Base-by-base conservation (phyloP, 306 rosid species). In the Carpinus viminea region DNA sequence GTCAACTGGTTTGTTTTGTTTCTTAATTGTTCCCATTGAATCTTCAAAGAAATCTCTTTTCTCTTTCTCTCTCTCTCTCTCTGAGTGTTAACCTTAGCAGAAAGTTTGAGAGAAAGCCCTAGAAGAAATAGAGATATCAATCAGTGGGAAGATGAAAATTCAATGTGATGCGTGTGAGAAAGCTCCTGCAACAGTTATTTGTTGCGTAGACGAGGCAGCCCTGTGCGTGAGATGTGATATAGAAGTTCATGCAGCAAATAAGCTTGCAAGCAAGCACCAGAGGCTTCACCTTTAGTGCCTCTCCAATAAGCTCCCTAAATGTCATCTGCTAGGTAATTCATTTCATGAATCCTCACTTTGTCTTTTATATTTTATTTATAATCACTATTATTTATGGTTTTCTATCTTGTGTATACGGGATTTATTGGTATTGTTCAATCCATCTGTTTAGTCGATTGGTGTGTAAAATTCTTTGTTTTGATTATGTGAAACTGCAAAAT, bases 161-260 rank as follows among this genome's bases (percentile, higher is more conserved):
- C 99, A 91, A 94, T 95, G 99, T 73, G 99, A 95, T 88, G 98
- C 89, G 76, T 95, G 99, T 72, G 99, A 95, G 93, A 93, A 86
- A 78, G 92, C 95, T 46, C 99, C 96, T 5, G 98, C 99, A 43
- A 89, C 96, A 1, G 90, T 95, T 81, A 95, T 95, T 45, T 95
- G 99, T 79, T 95, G 99, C 68, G 97, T 98, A 0, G 99, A 95
- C 77, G 99, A 95, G 80, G 99, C 99, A 6, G 98, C 97, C 41
- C 87, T 95, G 60, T 95, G 99, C 69, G 92, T 93, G 16, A 93
- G 86, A 83, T 95, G 99, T 47, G 99, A 95, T 45, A 84, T 91
- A 4, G 99, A 95, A 80, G 98, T 95, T 78, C 99, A 95, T 85
- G 98, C 98, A 21, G 99, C 99, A 0, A 95, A 95, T 80, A 95